phyloP scores from a whole-genome alignment of 306 rosid species.

The Vicia villosa region DNA sequence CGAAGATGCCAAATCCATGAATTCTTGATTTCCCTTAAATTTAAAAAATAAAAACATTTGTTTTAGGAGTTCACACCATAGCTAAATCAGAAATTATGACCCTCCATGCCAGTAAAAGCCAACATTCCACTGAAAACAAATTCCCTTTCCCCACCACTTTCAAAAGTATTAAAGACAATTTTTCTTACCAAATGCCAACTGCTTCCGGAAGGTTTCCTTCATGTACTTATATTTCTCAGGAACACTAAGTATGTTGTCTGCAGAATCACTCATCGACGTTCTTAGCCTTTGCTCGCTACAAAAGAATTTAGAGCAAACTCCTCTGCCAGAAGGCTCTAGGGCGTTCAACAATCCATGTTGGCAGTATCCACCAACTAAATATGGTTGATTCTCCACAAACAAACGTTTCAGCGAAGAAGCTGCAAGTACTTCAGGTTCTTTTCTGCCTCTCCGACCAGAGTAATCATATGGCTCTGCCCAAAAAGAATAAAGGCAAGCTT shows the following conservation, averaged over 20 bases:
- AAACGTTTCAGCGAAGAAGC: constrained; percentile 92
- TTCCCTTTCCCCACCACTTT: constrained; percentile 4
- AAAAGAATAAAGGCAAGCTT: constrained; percentile 29
- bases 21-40: constrained; percentile 90
- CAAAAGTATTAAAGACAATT: constrained; percentile 22
- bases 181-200: constrained; percentile 83
- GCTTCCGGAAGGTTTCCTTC: constrained; percentile 84
- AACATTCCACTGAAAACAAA: constrained; percentile 25
- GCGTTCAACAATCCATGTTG: constrained; percentile 66
- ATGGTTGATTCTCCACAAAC: constrained; percentile 93
- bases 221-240: constrained; percentile 85
- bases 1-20: constrained; percentile 98
- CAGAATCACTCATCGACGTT: constrained; percentile 63
- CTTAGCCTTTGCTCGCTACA: constrained; percentile 66
- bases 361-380: constrained; percentile 82
- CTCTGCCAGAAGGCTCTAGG: constrained; percentile 65
- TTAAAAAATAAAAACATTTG: constrained; percentile 10
- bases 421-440: constrained; percentile 97
- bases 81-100: constrained; percentile 29
- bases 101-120: constrained; percentile 17
- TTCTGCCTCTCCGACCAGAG: constrained; percentile 92
- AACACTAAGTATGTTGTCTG: constrained; percentile 75
- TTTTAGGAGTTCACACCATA: constrained; percentile 1
- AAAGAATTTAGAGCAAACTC: constrained; percentile 70
- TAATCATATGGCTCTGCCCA: constrained; percentile 87